These are phyloP conservation scores for Colletotrichum incanum DNA, from an alignment of 2,329 filamentous ascomycete species.

Conservation along the genomic window DNA sequence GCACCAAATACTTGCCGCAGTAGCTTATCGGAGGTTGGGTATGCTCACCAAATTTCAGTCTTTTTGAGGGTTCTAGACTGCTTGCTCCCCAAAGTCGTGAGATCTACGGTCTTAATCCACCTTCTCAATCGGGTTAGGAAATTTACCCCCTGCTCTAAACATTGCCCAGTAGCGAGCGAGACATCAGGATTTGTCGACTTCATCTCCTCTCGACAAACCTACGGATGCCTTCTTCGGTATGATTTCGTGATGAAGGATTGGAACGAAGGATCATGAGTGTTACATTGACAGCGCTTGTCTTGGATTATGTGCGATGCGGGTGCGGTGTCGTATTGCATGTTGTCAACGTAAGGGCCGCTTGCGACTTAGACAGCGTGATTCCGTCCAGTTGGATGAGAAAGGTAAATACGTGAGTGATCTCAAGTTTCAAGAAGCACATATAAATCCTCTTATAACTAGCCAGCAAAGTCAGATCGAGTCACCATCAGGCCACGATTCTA, in stretches of 20 bases:
- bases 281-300: background rate
- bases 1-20: background rate
- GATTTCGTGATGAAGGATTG: conserved; percentile 16
- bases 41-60: background rate
- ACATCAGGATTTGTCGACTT: background rate
- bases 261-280: conserved; percentile 13
- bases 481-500: background rate
- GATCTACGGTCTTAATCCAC: background rate
- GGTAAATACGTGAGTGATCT: no score
- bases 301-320: background rate
- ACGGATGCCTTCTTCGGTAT: conserved; percentile 17
- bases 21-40: background rate
- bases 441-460: background rate
- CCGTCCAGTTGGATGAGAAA: background rate
- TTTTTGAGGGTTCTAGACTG: background rate
- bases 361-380: background rate
- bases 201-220: background rate
- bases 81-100: background rate
- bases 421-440: background rate
- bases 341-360: conserved; percentile 2
- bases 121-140: conserved; percentile 30
- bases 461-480: background rate
- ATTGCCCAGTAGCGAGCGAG: background rate
- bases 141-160: background rate
- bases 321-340: background rate